These are phyloP conservation scores for Silene uniflora DNA, from an alignment of 148 eudicot species.

Conservation along the genomic window DNA sequence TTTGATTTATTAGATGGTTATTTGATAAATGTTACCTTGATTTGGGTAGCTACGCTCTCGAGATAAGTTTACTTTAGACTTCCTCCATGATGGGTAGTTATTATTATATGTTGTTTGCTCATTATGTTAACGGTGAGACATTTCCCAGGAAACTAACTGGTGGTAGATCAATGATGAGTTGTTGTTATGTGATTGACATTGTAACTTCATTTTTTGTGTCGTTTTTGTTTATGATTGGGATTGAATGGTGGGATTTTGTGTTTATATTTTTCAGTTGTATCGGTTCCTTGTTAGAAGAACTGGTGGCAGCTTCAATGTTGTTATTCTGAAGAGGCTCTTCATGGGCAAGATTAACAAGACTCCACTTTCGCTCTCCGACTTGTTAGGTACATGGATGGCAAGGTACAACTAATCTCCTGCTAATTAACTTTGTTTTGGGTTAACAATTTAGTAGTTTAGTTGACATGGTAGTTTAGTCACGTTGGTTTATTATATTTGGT, in stretches of 20 bases:
- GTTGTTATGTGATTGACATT: not conserved
- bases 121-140: too few species aligned
- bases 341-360: constrained; percentile 91
- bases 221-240: not conserved
- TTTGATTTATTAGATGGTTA: too few species aligned
- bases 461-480: too few species aligned
- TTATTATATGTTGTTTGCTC: too few species aligned
- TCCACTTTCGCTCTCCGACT: constrained; percentile 79
- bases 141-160: too few species aligned
- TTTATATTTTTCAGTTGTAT: constrained; percentile 48
- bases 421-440: not conserved
- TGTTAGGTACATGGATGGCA: constrained; percentile 55
- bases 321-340: constrained; percentile 73
- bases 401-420: constrained; percentile 36
- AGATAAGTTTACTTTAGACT: too few species aligned
- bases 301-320: constrained; percentile 83
- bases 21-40: too few species aligned
- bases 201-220: not conserved
- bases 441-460: constrained; percentile 3
- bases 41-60: too few species aligned
- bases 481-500: too few species aligned
- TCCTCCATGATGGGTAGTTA: too few species aligned
- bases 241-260: not conserved
- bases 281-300: constrained; percentile 86
- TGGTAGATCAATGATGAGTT: not conserved